Conservation (phyloP, 2,329 filamentous ascomycete genomes). For the Zymoseptoria passerinii region DNA sequence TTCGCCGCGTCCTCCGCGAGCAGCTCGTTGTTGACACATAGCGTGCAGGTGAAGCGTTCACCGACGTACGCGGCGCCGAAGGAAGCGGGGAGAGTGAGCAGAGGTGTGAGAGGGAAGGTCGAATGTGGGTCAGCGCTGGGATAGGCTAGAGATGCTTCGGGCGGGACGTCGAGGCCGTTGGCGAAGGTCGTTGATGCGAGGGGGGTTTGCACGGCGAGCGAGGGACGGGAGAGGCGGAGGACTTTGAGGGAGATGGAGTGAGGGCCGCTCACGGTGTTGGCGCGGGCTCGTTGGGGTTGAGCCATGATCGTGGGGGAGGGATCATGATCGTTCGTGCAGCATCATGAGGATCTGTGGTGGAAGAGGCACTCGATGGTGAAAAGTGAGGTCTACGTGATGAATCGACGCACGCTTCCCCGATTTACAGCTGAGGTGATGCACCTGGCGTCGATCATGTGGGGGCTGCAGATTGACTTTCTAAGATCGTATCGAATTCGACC, state of each 20-base stretch:
- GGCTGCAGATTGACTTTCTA: background rate
- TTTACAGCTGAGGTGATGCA: too few relatives aligned
- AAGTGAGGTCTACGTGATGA: too few relatives aligned
- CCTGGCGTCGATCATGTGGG: too few relatives aligned
- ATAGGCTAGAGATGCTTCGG: constrained; percentile 67
- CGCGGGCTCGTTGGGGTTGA: constrained; percentile 26
- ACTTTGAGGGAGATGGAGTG: constrained; percentile 80
- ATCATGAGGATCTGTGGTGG: background rate
- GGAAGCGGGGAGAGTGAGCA: constrained; percentile 75
- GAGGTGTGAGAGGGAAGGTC: constrained; percentile 49
- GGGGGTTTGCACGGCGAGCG: constrained; percentile 63
- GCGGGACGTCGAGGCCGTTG: constrained; percentile 42
- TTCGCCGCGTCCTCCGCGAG: constrained; percentile 30
- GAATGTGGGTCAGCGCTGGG: constrained; percentile 43
- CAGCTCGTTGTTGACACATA: constrained; percentile 90
- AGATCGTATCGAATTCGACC: background rate
- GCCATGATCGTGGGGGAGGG: constrained; percentile 8
- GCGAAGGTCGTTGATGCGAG: constrained; percentile 44
- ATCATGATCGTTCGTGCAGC: background rate
- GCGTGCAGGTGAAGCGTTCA: constrained; percentile 86
- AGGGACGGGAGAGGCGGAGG: constrained; percentile 73
- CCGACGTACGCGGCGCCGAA: constrained; percentile 95
- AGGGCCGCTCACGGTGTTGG: constrained; percentile 41
- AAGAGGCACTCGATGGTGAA: too few relatives aligned
- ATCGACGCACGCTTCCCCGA: too few relatives aligned